Evolutionary conservation across 1,284 basidiomycete genomes (phyloP), one percentile per base, ranked within the genome.

Genomic region (Ceratobasidium theobromae): DNA sequence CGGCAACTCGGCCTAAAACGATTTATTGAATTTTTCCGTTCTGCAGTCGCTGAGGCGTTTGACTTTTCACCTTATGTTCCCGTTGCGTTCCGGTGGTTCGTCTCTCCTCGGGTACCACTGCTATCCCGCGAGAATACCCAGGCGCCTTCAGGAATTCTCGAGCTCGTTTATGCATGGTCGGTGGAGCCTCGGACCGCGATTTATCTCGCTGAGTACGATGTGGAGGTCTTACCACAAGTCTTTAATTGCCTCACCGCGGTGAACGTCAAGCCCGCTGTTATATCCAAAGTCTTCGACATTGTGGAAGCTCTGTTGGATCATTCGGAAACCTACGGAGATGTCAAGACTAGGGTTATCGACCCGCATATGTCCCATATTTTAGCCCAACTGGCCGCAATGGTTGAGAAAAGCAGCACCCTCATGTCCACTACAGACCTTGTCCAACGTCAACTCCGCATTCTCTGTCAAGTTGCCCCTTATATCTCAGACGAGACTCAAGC

Each of bases 81-180:
- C 0, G 77, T 81, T 9, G 82, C 88, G 11, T 97, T 94, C 77
- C 70, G 79, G 1, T 77, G 82, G 0, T 84, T 94, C 75, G 89
- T 99, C 72, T 87, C 88, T 0, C 95, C 95, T 0, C 89, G 95
- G 18, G 79, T 99, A 27, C 78, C 84, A 0, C 77, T 79, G 3
- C 81, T 99, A 23, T 86, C 91, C 66, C 79, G 80, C 52, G 96
- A 99, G 76, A 98, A 95, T 72, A 93, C 91, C 0, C 96, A 99
- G 76, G 84, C 92, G 0, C 94, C 95, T 0, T 96, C 95, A 0
- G 88, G 93, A 0, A 80, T 98, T 28, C 80, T 99, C 43, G 93
- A 97, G 35, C 80, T 99, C 1, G 90, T 98, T 75, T 83, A 87
- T 68, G 80, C 84, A 2, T 97, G 96, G 88, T 86, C 91, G 0